Evolutionary conservation across 2,329 filamentous ascomycete species (phyloP), one percentile per base, ranked within the genome.

Genomic region (Atkinsonella hypoxylon): DNA sequence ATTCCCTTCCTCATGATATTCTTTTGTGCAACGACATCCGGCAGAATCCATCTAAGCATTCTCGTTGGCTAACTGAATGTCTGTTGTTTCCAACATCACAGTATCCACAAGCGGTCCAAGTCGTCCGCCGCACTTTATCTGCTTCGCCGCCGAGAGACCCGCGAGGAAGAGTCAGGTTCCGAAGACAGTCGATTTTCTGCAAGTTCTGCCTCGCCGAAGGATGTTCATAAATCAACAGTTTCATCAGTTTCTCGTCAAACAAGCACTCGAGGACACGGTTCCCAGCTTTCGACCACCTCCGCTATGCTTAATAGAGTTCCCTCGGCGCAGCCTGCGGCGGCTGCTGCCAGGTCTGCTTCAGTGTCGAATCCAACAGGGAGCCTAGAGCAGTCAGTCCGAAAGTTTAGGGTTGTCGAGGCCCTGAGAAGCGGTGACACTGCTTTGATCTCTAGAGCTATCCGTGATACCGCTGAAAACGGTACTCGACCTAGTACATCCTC

Each of bases 391-490:
- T 96, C 91, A 0, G 89, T 98, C 49, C 82, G 86, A 63, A 90
- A 95, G 57, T 98, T 98, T 68, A 83, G 90, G 57, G 81, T 96
- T 45, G 95, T 97, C 63, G 93, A 97, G 70, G 86, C 90, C 41
- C 73, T 98, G 56, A 81, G 91, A 57, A 93, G 81, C 64, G 93
- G 93, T 49, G 91, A 98, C 65, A 95, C 89, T 0, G 84, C 83
- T 13, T 87, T 87, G 38, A 96, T 98, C 59, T 88, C 87, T 31
- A 91, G 85, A 64, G 87, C 87, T 1, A 87, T 96, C 57, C 78
- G 84, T 53, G 85, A 89, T 53, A 79, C 77, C 40, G 67, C 72
- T 53, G 72, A 79, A 49, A 67, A 67, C 53, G 70, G 71, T 45
- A 67, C 75, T 47, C 70, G 80, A 67, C 70, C 68, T 58, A 85